Conservation (phyloP, 1,284 basidiomycete genomes). For the Sporisorium graminicola region DNA sequence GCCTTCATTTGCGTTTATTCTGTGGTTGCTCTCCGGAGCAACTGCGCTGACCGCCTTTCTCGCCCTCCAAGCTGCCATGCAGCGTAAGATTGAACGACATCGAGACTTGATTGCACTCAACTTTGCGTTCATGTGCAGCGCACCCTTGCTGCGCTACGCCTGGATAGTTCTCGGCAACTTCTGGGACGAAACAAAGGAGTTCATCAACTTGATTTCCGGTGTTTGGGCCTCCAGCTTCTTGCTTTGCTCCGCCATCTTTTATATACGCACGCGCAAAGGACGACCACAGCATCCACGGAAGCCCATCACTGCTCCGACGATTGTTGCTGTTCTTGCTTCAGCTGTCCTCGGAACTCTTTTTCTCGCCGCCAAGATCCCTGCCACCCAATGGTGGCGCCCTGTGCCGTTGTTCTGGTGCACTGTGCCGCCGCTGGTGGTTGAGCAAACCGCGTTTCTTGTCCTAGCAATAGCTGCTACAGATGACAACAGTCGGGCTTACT, state of each 20-base stretch:
- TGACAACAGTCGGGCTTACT: background rate
- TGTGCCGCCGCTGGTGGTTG: background rate
- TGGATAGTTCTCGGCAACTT: background rate
- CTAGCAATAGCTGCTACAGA: background rate
- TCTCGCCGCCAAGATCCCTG: background rate
- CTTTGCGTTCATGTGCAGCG: background rate
- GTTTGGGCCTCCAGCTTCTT: background rate
- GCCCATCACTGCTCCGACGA: background rate
- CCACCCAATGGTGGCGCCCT: background rate
- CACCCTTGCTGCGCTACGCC: background rate
- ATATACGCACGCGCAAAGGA: background rate
- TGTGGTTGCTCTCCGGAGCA: background rate
- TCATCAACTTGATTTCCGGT: background rate
- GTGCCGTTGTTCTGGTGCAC: background rate
- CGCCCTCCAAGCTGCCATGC: background rate
- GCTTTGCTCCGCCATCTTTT: background rate
- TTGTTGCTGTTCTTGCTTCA: background rate
- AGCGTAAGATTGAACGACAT: constrained; percentile 1
- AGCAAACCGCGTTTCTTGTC: background rate
- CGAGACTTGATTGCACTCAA: background rate
- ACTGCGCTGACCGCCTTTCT: background rate
- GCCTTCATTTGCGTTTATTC: background rate
- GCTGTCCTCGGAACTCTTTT: background rate
- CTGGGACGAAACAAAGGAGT: background rate
- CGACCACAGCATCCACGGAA: background rate